Percentiles rank a stretch among this genome's conserved stretches.
Conservation (phyloP, 2,329 filamentous ascomycete genomes). For the Exutisphaerella laricina region DNA sequence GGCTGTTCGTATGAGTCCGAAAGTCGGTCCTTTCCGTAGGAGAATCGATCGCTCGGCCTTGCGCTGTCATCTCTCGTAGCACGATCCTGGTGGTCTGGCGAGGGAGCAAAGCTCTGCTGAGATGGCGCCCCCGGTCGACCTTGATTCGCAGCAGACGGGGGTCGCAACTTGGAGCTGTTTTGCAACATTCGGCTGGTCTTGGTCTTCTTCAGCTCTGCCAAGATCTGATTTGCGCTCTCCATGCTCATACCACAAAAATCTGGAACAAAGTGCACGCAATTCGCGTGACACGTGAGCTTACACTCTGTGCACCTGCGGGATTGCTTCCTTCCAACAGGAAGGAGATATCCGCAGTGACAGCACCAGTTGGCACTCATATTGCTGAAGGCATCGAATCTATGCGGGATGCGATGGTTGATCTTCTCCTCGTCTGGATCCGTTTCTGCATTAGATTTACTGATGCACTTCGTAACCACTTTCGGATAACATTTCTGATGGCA, state of each 20-base stretch:
- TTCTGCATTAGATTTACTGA: constrained; percentile 98
- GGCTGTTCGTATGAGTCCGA: constrained; percentile 36
- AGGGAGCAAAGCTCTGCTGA: constrained; percentile 34
- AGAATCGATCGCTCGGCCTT: constrained; percentile 38
- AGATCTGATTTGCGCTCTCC: constrained; percentile 89
- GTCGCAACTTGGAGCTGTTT: constrained; percentile 53
- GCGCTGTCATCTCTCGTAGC: constrained; percentile 18
- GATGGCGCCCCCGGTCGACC: constrained; percentile 43
- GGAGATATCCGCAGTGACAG: constrained; percentile 94
- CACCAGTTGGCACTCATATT: constrained; percentile 99
- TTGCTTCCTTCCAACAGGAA: constrained; percentile 93
- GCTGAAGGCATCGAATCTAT: constrained; percentile 93
- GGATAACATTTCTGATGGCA: constrained; percentile 97
- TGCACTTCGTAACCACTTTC: constrained; percentile 98
- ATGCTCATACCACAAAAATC: constrained; percentile 99
- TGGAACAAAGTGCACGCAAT: constrained; percentile 90
- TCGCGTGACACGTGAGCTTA: constrained; percentile 79
- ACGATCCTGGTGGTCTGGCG: constrained; percentile 35
- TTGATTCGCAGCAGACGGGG: constrained; percentile 32
- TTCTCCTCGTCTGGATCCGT: constrained; percentile 98
- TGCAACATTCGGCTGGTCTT: constrained; percentile 49
- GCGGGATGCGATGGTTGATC: constrained; percentile 98
- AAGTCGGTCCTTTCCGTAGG: constrained; percentile 44
- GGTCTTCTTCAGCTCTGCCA: constrained; percentile 76
- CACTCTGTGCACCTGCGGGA: constrained; percentile 95